Percentiles rank a stretch among this genome's conserved stretches.
Evolutionary conservation across 208 protist genomes (phyloP).

Genomic region (Leishmania tarentolae): DNA sequence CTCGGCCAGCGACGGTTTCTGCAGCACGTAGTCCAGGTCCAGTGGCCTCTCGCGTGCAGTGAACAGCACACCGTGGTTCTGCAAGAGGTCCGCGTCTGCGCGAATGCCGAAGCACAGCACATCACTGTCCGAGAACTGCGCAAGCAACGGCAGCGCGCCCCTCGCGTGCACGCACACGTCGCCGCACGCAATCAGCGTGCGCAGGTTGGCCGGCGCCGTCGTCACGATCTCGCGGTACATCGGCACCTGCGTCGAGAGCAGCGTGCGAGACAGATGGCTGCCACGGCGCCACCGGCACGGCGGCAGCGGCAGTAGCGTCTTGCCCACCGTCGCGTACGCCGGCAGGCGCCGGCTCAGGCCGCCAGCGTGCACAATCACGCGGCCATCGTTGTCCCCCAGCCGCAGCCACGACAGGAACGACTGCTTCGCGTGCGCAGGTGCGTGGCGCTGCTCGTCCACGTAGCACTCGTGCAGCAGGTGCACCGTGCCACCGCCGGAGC

Average conservation of each 20-base stretch:
- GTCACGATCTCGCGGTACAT: conserved; percentile 27
- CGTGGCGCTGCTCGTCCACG: conserved; percentile 10
- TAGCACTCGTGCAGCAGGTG: conserved; percentile 46
- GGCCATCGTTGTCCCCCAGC: conserved; percentile 28
- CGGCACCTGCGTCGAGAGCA: conserved; percentile 42
- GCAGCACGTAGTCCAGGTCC: conserved; percentile 50
- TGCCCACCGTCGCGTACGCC: conserved; percentile 45
- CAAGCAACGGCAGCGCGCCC: conserved; percentile 6
- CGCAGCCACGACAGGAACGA: conserved; percentile 30
- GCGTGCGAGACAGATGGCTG: conserved; percentile 35
- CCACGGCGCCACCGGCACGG: conserved; percentile 34
- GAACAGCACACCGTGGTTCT: conserved; percentile 53
- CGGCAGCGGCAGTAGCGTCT: conserved; percentile 51
- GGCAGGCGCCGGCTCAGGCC: conserved; percentile 55
- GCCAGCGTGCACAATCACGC: conserved; percentile 51
- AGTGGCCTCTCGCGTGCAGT: conserved; percentile 14
- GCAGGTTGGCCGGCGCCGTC: conserved; percentile 30
- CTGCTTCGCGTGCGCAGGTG: background rate
- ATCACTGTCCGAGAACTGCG: conserved; percentile 37
- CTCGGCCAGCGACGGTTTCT: conserved; percentile 47
- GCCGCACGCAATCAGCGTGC: conserved; percentile 44
- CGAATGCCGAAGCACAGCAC: conserved; percentile 51
- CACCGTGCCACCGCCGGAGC: conserved; percentile 50
- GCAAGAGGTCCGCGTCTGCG: conserved; percentile 21
- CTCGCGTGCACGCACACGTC: conserved; percentile 38